Evolutionary conservation across 495 filamentous ascomycete genomes (phyloP).

Genomic region (Pyrenula aspistea): DNA sequence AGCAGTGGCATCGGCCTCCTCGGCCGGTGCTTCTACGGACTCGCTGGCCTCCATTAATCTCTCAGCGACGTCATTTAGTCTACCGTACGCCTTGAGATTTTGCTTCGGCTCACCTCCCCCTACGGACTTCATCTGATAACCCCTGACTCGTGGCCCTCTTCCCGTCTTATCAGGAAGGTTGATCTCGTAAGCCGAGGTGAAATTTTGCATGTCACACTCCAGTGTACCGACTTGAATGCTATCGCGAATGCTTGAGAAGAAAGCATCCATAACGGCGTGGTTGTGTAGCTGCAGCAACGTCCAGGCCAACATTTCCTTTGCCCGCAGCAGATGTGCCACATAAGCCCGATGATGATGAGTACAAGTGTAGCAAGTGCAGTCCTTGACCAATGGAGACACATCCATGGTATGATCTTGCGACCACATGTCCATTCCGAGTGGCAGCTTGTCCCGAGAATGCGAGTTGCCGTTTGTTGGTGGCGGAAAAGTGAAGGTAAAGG

Average conservation of each 20-base stretch:
- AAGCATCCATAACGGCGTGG: constrained; percentile 52
- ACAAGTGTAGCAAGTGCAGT: constrained; percentile 78
- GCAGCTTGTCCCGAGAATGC: constrained; percentile 11
- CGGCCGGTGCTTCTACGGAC: constrained; percentile 31
- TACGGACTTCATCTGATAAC: constrained; percentile 69
- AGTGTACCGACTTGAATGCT: constrained; percentile 52
- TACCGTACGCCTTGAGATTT: constrained; percentile 54
- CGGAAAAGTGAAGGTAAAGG: constrained; percentile 70
- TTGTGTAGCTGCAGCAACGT: constrained; percentile 88
- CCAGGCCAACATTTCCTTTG: constrained; percentile 96
- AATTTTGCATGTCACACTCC: constrained; percentile 41
- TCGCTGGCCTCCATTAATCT: constrained; percentile 35
- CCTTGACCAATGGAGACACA: constrained; percentile 39
- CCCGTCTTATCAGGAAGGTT: constrained; percentile 63
- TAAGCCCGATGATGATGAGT: constrained; percentile 74
- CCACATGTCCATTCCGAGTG: constrained; percentile 74
- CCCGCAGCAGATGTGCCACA: constrained; percentile 70
- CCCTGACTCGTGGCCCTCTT: constrained; percentile 67
- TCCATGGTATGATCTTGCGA: constrained; percentile 38
- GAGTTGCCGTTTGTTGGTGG: constrained; percentile 14
- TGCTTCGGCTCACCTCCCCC: constrained; percentile 51
- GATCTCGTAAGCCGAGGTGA: constrained; percentile 49
- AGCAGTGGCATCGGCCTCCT: constrained; percentile 35
- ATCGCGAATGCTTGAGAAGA: constrained; percentile 59
- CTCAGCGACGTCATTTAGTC: constrained; percentile 36